Evolutionary conservation across 441 rosid species (phyloP), one percentile per base, ranked within the genome.

Genomic region (Gossypium gossypioides): DNA sequence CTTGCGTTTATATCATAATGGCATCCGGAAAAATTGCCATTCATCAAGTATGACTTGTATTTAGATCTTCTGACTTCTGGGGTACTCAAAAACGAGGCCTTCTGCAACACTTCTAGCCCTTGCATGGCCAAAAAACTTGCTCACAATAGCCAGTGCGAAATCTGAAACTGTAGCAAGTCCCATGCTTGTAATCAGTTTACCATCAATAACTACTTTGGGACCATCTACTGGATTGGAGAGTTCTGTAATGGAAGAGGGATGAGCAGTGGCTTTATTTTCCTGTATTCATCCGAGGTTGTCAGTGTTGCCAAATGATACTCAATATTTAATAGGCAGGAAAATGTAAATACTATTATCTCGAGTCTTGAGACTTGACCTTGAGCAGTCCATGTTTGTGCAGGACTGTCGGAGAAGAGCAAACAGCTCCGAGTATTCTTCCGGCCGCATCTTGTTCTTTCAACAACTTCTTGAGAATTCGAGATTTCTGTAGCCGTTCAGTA

Each of bases 31-130:
- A 44, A 57, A 21, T 46, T 61, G 48, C 48, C 72, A 50, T 25
- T 22, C 13, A 29, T 44, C 64, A 34, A n/a, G 51, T 3, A 61
- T 42, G 76, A 68, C 21, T 52, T 15, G 62, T 29, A 13, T 32
- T 21, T 58, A 74, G 56, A 70, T 73, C 73, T 55, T 8, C 71
- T 69, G 84, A 55, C 78, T 83, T 82, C 78, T 85, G 18, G 86
- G 86, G 73, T 88, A 89, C 69, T 88, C 89, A 71, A 87, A 84
- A 75, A 90, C 97, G 22, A 94, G 94, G 73, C 97, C 97, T 81
- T 87, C 90, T 4, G 97, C 96, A 27, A 94, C 89, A 59, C 94
- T 82, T 70, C 87, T 88, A 42, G 97, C 92, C 81, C 97, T 92
- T 15, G 79, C 81, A 4, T 90, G 84, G 58, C 97, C 97, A 21